These are phyloP conservation scores for Phalaenopsis equestris DNA, from an alignment of 106 monocot genomes.

Conservation along the genomic window DNA sequence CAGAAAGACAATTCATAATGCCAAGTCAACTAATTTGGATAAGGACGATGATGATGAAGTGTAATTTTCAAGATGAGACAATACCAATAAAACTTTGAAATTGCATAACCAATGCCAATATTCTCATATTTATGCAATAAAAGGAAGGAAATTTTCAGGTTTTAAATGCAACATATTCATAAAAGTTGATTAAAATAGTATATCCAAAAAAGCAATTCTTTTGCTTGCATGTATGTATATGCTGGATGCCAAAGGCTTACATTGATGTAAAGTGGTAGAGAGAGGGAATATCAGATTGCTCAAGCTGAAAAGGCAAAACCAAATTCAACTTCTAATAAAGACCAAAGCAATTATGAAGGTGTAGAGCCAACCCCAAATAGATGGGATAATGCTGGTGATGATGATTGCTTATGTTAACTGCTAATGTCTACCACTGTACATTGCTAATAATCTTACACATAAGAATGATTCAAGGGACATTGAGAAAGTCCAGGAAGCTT, in stretches of 20 bases:
- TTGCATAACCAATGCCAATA: background rate
- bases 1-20: background rate
- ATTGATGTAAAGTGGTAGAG: too few species aligned
- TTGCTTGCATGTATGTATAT: too few species aligned
- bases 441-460: background rate
- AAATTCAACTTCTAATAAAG: background rate
- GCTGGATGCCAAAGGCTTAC: too few species aligned
- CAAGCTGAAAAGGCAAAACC: background rate
- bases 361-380: background rate
- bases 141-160: background rate
- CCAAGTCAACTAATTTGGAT: background rate
- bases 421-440: background rate
- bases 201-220: too few species aligned
- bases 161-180: too few species aligned
- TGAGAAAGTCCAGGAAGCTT: too few species aligned
- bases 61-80: background rate
- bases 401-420: too few species aligned
- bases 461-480: too few species aligned
- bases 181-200: too few species aligned
- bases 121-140: background rate
- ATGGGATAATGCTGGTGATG: too few species aligned
- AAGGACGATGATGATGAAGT: background rate
- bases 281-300: background rate
- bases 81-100: background rate
- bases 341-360: background rate